Evolutionary conservation across 768 basidiomycete species (phyloP).

Genomic region (Bullera alba): DNA sequence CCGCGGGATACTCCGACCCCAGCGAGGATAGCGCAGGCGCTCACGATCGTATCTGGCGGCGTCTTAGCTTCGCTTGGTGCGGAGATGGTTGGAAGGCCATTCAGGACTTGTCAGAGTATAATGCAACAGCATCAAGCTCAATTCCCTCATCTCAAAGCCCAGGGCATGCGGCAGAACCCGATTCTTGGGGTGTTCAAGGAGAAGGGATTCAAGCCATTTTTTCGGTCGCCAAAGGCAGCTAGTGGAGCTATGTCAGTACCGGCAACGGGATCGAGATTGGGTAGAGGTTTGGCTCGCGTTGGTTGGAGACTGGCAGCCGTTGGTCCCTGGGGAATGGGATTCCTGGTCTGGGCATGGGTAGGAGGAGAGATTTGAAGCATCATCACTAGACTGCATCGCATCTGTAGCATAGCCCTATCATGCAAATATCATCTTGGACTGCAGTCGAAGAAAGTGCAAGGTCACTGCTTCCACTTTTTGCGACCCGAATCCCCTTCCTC

Average conservation of each 20-base stretch:
- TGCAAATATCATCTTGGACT: too few species aligned
- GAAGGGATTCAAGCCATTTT: constrained; percentile 33
- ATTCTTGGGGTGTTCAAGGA: constrained; percentile 14
- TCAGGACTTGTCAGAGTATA: constrained; percentile 32
- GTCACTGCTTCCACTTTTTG: too few species aligned
- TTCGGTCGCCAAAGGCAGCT: constrained; percentile 14
- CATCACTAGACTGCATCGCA: background rate
- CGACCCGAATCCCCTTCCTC: too few species aligned
- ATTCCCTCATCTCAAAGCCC: too few species aligned
- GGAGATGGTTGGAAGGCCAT: constrained; percentile 33
- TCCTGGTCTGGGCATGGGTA: constrained; percentile 42
- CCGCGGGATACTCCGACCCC: constrained; percentile 20
- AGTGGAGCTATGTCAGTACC: constrained; percentile 5
- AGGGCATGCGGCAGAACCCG: too few species aligned
- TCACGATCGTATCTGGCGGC: constrained; percentile 39
- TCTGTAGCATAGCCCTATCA: background rate
- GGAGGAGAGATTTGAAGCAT: constrained; percentile 35
- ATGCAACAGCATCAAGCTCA: too few species aligned
- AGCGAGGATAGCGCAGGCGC: constrained; percentile 40
- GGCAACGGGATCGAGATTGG: constrained; percentile 1
- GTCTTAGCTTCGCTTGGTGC: constrained; percentile 36
- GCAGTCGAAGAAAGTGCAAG: too few species aligned
- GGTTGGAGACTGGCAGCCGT: constrained; percentile 41
- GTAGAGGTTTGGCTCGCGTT: constrained; percentile 21
- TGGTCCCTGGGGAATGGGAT: constrained; percentile 43